A percentile compares a stretch with the other conserved stretches of the same genome.
phyloP scores from a whole-genome alignment of 106 monocot genomes.

The Dendrobium catenatum region DNA sequence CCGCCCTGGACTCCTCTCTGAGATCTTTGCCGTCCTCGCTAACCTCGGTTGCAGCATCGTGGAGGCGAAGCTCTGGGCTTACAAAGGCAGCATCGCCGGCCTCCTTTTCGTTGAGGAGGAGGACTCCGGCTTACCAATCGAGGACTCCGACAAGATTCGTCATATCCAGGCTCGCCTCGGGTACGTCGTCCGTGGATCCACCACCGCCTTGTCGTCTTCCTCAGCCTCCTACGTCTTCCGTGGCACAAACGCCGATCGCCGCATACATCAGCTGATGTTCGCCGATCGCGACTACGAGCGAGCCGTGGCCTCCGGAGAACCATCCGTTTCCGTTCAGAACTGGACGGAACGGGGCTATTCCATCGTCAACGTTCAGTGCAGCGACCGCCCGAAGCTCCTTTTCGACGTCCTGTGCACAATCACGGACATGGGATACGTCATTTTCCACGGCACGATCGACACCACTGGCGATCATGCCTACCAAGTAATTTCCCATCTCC shows the following conservation, averaged over 20 bases:
- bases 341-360: conserved; percentile 38
- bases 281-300: conserved; percentile 61
- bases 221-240: neutral
- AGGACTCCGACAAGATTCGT: conserved; percentile 22
- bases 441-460: conserved; percentile 40
- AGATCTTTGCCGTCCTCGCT: conserved; percentile 60
- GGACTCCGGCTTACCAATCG: conserved; percentile 21
- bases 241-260: conserved; percentile 23
- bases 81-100: conserved; percentile 53
- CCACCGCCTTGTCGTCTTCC: conserved; percentile 17
- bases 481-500: conserved; percentile 8
- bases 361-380: conserved; percentile 32
- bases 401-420: conserved; percentile 40
- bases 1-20: conserved; percentile 62
- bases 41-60: conserved; percentile 49
- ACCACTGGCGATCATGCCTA: conserved; percentile 26
- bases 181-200: conserved; percentile 29
- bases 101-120: conserved; percentile 37
- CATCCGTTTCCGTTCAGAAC: conserved; percentile 32
- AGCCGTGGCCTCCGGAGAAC: neutral
- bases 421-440: conserved; percentile 41
- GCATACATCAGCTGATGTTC: conserved; percentile 51
- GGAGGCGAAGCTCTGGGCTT: conserved; percentile 58
- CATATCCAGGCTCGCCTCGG: conserved; percentile 41
- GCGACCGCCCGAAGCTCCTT: conserved; percentile 32